These are phyloP conservation scores for Trapa bicornis DNA, from an alignment of 345 rosid species.

Conservation along the genomic window DNA sequence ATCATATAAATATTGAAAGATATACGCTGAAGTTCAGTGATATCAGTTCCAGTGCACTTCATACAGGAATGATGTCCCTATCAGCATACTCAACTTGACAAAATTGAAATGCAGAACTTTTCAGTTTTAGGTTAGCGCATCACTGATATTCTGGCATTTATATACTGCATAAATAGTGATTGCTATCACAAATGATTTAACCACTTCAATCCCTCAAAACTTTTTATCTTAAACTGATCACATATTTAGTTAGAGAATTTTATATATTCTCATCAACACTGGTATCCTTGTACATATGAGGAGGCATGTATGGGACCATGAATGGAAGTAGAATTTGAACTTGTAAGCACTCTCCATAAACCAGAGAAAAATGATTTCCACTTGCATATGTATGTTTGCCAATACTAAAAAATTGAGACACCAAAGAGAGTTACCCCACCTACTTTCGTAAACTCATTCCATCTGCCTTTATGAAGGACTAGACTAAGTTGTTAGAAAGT, in stretches of 20 bases:
- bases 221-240: neutral
- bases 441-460: neutral
- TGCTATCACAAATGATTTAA: neutral
- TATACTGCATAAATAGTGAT: neutral
- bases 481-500: neutral
- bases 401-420: neutral
- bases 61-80: neutral
- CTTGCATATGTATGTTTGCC: neutral
- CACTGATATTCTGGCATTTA: neutral
- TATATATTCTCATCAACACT: no score
- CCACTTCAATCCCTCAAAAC: neutral
- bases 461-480: neutral
- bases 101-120: neutral
- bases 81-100: neutral
- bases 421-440: neutral
- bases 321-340: neutral
- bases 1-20: neutral
- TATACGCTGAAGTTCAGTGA: neutral
- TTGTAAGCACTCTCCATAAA: neutral
- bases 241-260: no score
- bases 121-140: neutral
- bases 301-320: neutral
- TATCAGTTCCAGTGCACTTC: neutral
- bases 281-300: no score
- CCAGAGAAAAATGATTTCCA: neutral